Percentiles rank a stretch among this genome's conserved stretches.
These are phyloP conservation scores for Pseudogymnoascus pannorum DNA, from an alignment of 2,329 filamentous ascomycete species.

Conservation along the genomic window DNA sequence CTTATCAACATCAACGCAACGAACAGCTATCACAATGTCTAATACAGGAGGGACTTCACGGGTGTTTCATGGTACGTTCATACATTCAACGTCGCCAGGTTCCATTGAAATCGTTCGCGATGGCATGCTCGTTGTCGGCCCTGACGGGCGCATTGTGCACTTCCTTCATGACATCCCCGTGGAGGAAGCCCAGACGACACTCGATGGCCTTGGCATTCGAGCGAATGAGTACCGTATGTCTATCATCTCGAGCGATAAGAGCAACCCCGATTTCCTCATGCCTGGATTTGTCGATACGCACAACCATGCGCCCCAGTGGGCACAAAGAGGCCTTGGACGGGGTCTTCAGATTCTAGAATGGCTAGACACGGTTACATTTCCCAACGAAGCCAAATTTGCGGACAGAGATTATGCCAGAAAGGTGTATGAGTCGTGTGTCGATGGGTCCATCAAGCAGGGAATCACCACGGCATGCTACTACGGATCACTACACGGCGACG, in stretches of 20 bases:
- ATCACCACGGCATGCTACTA: slow-evolving; percentile 89
- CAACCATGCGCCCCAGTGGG: slow-evolving; percentile 56
- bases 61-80: neutral
- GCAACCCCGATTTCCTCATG: neutral
- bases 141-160: neutral
- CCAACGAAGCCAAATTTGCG: slow-evolving; percentile 59
- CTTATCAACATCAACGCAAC: neutral
- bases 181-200: neutral
- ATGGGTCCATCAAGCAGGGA: slow-evolving; percentile 73
- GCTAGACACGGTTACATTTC: slow-evolving; percentile 57
- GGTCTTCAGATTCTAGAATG: slow-evolving; percentile 43
- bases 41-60: neutral
- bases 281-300: slow-evolving; percentile 50
- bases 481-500: slow-evolving; percentile 73
- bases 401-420: slow-evolving; percentile 52
- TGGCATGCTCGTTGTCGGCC: neutral
- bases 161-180: neutral
- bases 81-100: neutral
- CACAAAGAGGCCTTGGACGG: slow-evolving; percentile 33
- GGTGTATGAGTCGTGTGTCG: slow-evolving; percentile 70
- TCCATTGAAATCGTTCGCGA: slow-evolving; percentile 1
- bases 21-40: neutral
- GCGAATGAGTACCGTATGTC: neutral
- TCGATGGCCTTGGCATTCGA: neutral
- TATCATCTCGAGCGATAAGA: neutral